Percentiles rank a stretch among this genome's conserved stretches.
These are phyloP conservation scores for Phaeosphaeria sp. DNA, from an alignment of 2,329 filamentous ascomycete species.

Conservation along the genomic window DNA sequence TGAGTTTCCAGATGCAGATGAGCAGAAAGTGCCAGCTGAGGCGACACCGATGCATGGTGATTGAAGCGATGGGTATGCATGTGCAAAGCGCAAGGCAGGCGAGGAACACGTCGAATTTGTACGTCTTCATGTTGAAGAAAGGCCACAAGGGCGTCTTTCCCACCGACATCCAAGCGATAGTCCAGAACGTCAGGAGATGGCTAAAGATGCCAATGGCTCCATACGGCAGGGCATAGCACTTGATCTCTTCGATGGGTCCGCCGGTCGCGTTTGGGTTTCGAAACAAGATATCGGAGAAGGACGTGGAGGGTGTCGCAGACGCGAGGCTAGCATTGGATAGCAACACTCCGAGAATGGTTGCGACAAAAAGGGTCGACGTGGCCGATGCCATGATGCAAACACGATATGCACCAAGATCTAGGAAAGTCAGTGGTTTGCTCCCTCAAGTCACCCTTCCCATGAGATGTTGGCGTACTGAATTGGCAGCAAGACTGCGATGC, in stretches of 20 bases:
- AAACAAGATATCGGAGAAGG: slow-evolving; percentile 8
- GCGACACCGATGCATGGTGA: slow-evolving; percentile 22
- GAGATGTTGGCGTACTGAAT: background rate
- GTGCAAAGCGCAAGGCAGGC: slow-evolving; percentile 8
- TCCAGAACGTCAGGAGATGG: slow-evolving; percentile 48
- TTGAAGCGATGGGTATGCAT: slow-evolving; percentile 16
- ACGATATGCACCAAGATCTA: background rate
- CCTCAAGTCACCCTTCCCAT: too few relatives aligned
- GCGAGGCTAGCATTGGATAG: background rate
- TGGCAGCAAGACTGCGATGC: background rate
- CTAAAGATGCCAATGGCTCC: slow-evolving; percentile 46
- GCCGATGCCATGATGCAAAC: background rate
- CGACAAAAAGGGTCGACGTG: background rate
- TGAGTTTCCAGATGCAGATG: slow-evolving; percentile 22
- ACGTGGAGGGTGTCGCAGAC: slow-evolving; percentile 2
- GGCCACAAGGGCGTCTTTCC: slow-evolving; percentile 21
- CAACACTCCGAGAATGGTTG: background rate
- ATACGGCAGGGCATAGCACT: slow-evolving; percentile 29
- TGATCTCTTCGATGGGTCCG: slow-evolving; percentile 18
- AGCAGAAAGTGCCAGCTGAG: slow-evolving; percentile 23
- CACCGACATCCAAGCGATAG: slow-evolving; percentile 53
- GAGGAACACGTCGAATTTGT: slow-evolving; percentile 14
- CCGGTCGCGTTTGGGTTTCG: slow-evolving; percentile 12
- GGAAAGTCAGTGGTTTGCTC: background rate
- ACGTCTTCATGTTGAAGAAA: slow-evolving; percentile 3